phyloP scores from a whole-genome alignment of 2,329 filamentous ascomycete species.

The Sphaerostilbella broomeana region DNA sequence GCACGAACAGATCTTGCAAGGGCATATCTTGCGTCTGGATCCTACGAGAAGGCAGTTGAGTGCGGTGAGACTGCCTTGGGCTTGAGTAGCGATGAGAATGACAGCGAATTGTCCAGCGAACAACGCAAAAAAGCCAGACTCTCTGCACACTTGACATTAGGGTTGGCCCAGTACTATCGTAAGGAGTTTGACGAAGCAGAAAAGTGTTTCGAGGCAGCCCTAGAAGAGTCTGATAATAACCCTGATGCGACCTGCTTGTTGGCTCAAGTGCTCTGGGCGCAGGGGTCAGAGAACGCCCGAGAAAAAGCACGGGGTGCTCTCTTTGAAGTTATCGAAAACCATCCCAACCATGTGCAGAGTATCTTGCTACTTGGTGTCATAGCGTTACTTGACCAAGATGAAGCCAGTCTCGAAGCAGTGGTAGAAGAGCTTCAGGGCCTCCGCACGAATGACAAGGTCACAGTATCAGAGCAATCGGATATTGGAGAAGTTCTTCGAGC shows the following conservation, averaged over 20 bases:
- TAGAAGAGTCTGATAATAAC: conserved; percentile 68
- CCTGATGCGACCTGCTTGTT: conserved; percentile 83
- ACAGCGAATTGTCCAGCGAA: conserved; percentile 57
- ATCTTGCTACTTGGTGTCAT: conserved; percentile 79
- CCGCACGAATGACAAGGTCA: conserved; percentile 59
- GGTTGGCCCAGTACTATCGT: conserved; percentile 72
- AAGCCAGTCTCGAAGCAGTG: conserved; percentile 74
- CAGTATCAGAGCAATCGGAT: conserved; percentile 55
- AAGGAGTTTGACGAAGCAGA: conserved; percentile 63
- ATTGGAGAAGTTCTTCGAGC: conserved; percentile 72
- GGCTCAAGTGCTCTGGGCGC: conserved; percentile 89
- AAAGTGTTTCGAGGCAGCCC: conserved; percentile 69
- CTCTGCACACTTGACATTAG: conserved; percentile 79
- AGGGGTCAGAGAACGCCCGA: conserved; percentile 66
- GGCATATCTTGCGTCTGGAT: conserved; percentile 64
- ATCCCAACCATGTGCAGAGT: conserved; percentile 70
- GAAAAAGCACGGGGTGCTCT: conserved; percentile 72
- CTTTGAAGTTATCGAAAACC: conserved; percentile 69
- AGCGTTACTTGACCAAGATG: conserved; percentile 72
- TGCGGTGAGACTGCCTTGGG: conserved; percentile 76
- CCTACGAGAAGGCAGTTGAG: conserved; percentile 64
- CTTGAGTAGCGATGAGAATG: conserved; percentile 65
- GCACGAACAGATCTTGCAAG: conserved; percentile 83
- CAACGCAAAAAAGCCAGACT: conserved; percentile 65
- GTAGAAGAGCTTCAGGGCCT: conserved; percentile 68